Conservation (phyloP, 139 green algal genomes). For the Tetradesmus lagerheimii region DNA sequence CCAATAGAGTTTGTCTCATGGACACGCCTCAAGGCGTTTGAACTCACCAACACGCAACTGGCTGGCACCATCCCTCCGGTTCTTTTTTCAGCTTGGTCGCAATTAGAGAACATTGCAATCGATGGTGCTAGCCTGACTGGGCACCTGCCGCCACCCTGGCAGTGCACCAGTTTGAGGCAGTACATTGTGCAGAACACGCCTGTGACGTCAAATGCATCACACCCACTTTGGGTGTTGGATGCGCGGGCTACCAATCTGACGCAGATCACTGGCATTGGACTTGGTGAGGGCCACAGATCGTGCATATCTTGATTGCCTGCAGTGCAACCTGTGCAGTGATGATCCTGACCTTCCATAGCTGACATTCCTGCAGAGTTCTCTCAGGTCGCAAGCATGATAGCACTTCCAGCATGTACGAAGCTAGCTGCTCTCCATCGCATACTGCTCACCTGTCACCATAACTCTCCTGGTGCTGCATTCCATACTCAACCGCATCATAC, state of each 20-base stretch:
- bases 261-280: not conserved
- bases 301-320: not conserved
- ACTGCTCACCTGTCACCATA: too few relatives aligned
- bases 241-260: not conserved
- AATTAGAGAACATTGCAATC: conserved; percentile 4
- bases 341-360: not conserved
- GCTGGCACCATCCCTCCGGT: conserved; percentile 31
- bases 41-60: conserved; percentile 26
- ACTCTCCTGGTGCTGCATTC: not conserved
- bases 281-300: conserved; percentile 6
- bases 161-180: not conserved
- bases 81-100: not conserved
- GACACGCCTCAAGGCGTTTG: not conserved
- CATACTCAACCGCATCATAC: not conserved
- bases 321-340: not conserved
- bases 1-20: not conserved
- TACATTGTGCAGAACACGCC: conserved; percentile 25
- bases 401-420: not conserved
- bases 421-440: not conserved
- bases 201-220: not conserved
- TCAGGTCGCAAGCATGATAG: too few relatives aligned
- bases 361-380: too few relatives aligned
- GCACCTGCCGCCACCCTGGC: conserved; percentile 39
- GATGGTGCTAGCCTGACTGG: conserved; percentile 39
- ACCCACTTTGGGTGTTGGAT: not conserved